phyloP scores from a whole-genome alignment of 2,329 filamentous ascomycete genomes.

The Fusarium tricinctum region DNA sequence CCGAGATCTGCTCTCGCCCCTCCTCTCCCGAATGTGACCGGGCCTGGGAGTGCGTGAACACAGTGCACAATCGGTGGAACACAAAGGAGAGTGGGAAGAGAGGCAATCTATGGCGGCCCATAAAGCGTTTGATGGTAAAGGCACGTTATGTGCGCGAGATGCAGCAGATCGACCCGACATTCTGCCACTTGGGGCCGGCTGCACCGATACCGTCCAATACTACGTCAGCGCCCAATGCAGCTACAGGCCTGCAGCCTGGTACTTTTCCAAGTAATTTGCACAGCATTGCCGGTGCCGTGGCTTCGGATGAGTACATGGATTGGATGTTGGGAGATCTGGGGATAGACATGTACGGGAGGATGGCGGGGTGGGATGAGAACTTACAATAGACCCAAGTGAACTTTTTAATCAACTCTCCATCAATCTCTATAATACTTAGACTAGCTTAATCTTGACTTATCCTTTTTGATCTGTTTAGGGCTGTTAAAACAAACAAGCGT shows the following conservation, averaged over 20 bases:
- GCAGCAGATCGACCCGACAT: neutral
- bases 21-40: neutral
- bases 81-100: neutral
- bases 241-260: neutral
- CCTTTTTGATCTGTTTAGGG: too few species aligned
- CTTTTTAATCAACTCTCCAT: neutral
- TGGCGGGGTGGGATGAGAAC: neutral
- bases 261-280: fast-evolving
- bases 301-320: neutral
- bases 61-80: neutral
- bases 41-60: neutral
- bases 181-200: neutral
- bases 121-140: neutral
- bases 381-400: neutral
- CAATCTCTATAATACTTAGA: too few species aligned
- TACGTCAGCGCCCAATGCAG: fast-evolving
- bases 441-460: too few species aligned
- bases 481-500: too few species aligned
- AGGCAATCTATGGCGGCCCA: neutral
- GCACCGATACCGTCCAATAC: neutral
- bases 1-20: neutral
- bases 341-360: neutral
- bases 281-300: fast-evolving
- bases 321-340: constrained; percentile 5
- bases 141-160: neutral